phyloP scores from a whole-genome alignment of 2,329 filamentous ascomycete genomes.

The Penicillium frequentans region DNA sequence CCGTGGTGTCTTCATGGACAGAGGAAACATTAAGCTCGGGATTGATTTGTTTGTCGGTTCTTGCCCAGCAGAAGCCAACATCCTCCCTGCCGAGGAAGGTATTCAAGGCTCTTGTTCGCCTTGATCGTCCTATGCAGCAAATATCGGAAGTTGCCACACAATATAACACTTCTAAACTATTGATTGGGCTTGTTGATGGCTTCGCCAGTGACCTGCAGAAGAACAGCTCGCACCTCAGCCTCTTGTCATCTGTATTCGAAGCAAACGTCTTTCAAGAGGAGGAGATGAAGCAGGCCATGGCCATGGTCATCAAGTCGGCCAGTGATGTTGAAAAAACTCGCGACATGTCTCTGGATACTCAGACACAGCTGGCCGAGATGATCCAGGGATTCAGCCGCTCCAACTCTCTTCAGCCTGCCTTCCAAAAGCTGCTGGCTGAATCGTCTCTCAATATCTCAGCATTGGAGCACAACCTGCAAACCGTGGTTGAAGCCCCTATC shows the following conservation, averaged over 20 bases:
- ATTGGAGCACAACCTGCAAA: slow-evolving; percentile 72
- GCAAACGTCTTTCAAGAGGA: slow-evolving; percentile 31
- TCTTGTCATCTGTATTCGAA: slow-evolving; percentile 41
- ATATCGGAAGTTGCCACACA: slow-evolving; percentile 36
- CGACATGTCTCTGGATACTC: slow-evolving; percentile 45
- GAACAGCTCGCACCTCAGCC: slow-evolving; percentile 46
- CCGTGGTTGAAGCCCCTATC: slow-evolving; percentile 62
- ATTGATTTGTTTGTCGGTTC: slow-evolving; percentile 74
- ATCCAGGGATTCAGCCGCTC: slow-evolving; percentile 67
- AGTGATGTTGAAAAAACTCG: slow-evolving; percentile 49
- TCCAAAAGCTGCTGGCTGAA: slow-evolving; percentile 66
- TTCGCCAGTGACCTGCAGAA: slow-evolving; percentile 36
- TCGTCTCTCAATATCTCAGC: slow-evolving; percentile 71
- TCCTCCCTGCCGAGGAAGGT: slow-evolving; percentile 69
- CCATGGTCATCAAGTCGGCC: slow-evolving; percentile 34
- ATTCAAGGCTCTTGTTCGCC: slow-evolving; percentile 52
- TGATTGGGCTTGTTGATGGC: slow-evolving; percentile 38
- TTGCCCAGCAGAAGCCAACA: slow-evolving; percentile 76
- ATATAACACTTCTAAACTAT: slow-evolving; percentile 34
- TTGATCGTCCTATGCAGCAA: slow-evolving; percentile 33
- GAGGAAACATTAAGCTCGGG: slow-evolving; percentile 70
- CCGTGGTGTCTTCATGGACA: slow-evolving; percentile 75
- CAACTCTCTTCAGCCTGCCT: slow-evolving; percentile 60
- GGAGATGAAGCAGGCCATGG: slow-evolving; percentile 32
- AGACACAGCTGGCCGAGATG: slow-evolving; percentile 64